phyloP scores from a whole-genome alignment of 441 rosid genomes.

The Sinapis alba region DNA sequence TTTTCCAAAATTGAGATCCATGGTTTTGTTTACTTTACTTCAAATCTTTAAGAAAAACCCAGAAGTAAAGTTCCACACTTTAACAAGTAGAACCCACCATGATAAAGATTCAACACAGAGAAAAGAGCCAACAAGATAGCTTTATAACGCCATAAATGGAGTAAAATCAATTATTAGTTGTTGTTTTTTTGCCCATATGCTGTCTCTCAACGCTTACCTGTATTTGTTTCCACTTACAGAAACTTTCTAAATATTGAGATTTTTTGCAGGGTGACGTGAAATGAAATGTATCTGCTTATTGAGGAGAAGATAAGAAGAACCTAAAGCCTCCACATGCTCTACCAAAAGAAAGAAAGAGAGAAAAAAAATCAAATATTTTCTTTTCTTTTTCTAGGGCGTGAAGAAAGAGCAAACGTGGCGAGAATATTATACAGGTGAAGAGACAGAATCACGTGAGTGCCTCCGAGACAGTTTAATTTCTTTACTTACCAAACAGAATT shows the following conservation, averaged over 20 bases:
- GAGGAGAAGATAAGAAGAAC: background rate
- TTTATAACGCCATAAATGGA: constrained; percentile 41
- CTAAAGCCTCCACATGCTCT: constrained; percentile 19
- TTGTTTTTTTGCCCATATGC: constrained; percentile 9
- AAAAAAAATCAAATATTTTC: background rate
- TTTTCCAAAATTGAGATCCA: constrained; percentile 73
- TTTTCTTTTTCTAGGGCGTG: constrained; percentile 5
- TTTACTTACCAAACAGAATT: constrained; percentile 26
- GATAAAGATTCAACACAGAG: background rate
- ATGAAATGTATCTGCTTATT: background rate
- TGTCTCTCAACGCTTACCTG: constrained; percentile 8
- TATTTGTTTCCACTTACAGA: constrained; percentile 15
- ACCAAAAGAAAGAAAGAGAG: too few species aligned
- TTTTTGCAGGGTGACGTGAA: constrained; percentile 8
- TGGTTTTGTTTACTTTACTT: constrained; percentile 28
- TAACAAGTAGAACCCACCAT: constrained; percentile 15
- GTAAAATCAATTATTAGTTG: constrained; percentile 44
- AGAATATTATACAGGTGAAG: constrained; percentile 43
- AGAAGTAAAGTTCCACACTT: constrained; percentile 18
- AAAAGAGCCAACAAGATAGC: constrained; percentile 13
- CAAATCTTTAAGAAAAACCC: constrained; percentile 16
- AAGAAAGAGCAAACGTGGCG: constrained; percentile 33
- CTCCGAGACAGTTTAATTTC: background rate
- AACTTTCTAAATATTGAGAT: background rate
- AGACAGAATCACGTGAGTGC: constrained; percentile 61